Evolutionary conservation across 83 land plant species (phyloP).

Genomic region (Diphasiastrum complanatum): DNA sequence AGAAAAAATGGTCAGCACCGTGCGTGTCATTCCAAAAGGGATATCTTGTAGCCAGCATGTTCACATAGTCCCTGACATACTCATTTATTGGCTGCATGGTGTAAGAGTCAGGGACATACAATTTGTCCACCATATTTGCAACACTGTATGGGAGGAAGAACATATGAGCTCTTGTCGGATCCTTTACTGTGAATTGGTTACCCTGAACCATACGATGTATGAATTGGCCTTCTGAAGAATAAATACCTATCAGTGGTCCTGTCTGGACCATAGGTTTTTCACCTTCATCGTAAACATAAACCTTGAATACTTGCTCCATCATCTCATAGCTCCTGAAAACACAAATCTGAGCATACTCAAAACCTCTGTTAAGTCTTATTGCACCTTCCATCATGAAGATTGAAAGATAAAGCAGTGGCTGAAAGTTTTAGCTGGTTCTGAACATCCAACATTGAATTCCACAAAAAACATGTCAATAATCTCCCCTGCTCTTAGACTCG

Average conservation of each 20-base stretch:
- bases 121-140: constrained; percentile 13
- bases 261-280: background rate
- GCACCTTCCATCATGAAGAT: no score
- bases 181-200: constrained; percentile 18
- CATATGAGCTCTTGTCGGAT: constrained; percentile 45
- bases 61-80: constrained; percentile 35
- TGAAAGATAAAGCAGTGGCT: no score
- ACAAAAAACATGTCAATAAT: no score
- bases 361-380: no score
- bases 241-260: constrained; percentile 9
- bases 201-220: constrained; percentile 40
- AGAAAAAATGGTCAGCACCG: constrained; percentile 46
- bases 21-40: constrained; percentile 48
- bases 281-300: constrained; percentile 12
- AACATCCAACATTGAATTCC: no score
- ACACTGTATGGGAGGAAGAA: constrained; percentile 55
- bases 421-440: no score
- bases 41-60: constrained; percentile 27
- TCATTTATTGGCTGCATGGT: constrained; percentile 19
- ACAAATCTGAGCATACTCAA: no score
- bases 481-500: no score
- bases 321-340: constrained; percentile 18
- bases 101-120: constrained; percentile 30
- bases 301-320: constrained; percentile 5
- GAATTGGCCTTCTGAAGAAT: constrained; percentile 39